Evolutionary conservation across 495 filamentous ascomycete genomes (phyloP).

Genomic region (Daldinia childiae): DNA sequence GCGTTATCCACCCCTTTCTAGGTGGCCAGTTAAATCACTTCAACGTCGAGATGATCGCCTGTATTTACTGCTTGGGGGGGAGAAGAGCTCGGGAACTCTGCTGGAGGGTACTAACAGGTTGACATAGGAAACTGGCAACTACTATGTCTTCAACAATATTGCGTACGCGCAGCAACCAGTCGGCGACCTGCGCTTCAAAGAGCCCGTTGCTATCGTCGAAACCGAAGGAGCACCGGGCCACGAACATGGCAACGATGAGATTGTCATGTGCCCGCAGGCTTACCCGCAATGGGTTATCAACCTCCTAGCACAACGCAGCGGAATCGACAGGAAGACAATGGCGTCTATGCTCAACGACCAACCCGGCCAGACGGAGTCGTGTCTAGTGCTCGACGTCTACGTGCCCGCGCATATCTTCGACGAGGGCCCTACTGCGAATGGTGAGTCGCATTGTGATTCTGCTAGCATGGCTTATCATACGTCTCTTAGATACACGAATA

Average conservation of each 20-base stretch:
- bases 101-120: neutral
- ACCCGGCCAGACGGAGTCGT: conserved; percentile 36
- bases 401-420: conserved; percentile 31
- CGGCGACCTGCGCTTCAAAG: conserved; percentile 25
- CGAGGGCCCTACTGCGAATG: neutral
- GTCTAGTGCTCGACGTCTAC: conserved; percentile 34
- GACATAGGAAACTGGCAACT: conserved; percentile 27
- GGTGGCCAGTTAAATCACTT: neutral
- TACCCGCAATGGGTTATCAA: conserved; percentile 37
- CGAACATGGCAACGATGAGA: neutral
- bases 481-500: neutral
- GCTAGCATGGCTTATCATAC: neutral
- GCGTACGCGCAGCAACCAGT: conserved; percentile 35
- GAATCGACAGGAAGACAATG: conserved; percentile 9
- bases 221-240: conserved; percentile 1
- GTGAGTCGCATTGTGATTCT: neutral
- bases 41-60: too few relatives aligned
- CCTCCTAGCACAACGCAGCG: conserved; percentile 16
- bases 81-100: neutral
- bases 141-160: conserved; percentile 39
- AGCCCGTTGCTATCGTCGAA: conserved; percentile 15
- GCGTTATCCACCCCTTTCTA: neutral
- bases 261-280: conserved; percentile 36
- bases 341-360: conserved; percentile 12
- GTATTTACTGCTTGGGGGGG: neutral